These are phyloP conservation scores for Didymosphaeria variabile DNA, from an alignment of 2,329 filamentous ascomycete species.

Conservation along the genomic window DNA sequence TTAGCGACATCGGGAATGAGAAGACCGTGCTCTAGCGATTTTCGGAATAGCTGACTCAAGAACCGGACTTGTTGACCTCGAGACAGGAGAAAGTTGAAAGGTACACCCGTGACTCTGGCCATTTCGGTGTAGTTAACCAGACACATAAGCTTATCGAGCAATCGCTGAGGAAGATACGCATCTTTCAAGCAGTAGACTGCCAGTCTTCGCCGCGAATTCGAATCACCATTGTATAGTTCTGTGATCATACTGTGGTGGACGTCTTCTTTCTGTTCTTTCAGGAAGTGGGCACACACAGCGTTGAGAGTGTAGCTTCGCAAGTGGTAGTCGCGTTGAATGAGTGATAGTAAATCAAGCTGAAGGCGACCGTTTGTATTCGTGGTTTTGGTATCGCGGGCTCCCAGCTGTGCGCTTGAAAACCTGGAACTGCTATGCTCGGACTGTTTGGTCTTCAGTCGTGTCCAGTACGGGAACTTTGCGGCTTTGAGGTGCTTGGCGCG, in stretches of 20 bases:
- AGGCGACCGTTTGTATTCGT: constrained; percentile 95
- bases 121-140: constrained; percentile 99
- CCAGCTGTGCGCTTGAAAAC: constrained; percentile 98
- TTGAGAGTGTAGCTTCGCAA: constrained; percentile 97
- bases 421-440: constrained; percentile 81
- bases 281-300: constrained; percentile 91
- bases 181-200: constrained; percentile 98
- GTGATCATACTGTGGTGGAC: constrained; percentile 99
- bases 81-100: constrained; percentile 92
- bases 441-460: constrained; percentile 74
- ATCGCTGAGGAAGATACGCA: constrained; percentile 89
- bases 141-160: constrained; percentile 98
- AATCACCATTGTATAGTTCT: constrained; percentile 94
- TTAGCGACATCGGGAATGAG: constrained; percentile 88
- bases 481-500: constrained; percentile 86
- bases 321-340: constrained; percentile 94
- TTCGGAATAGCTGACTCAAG: constrained; percentile 95
- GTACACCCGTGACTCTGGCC: constrained; percentile 98
- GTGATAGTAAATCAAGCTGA: constrained; percentile 91
- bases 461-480: constrained; percentile 83
- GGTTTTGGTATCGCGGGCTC: constrained; percentile 90
- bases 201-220: constrained; percentile 87
- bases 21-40: constrained; percentile 89
- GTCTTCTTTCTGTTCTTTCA: constrained; percentile 98
- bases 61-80: constrained; percentile 98